Percentiles rank a stretch among this genome's conserved stretches.
Evolutionary conservation across 306 rosid species (phyloP).

Genomic region (Inga leiocalycina): DNA sequence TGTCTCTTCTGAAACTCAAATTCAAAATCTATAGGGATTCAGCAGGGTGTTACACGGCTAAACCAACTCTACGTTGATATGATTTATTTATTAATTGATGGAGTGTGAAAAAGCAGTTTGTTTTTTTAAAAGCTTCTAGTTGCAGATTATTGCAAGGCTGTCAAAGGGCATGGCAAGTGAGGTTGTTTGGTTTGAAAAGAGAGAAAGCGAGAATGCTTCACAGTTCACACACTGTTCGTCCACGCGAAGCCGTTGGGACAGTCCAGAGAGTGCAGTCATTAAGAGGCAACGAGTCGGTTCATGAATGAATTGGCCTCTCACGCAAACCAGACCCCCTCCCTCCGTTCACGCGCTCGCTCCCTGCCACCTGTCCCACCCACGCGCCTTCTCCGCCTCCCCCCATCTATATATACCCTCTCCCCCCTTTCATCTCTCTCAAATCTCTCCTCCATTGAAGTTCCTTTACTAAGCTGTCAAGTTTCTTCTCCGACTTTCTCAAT

Average conservation of each 20-base stretch:
- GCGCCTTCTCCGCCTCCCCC: neutral
- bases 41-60: too few relatives aligned
- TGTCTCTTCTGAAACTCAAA: rapidly evolving
- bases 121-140: neutral
- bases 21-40: too few relatives aligned
- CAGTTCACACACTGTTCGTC: neutral
- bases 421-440: neutral
- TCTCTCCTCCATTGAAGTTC: neutral
- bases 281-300: neutral
- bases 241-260: neutral
- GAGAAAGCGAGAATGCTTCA: neutral
- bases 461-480: neutral
- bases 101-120: neutral
- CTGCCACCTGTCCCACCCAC: neutral
- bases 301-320: neutral
- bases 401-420: neutral
- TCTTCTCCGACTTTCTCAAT: neutral
- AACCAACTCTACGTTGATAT: too few relatives aligned
- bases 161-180: neutral
- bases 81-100: too few relatives aligned
- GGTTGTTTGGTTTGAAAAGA: neutral
- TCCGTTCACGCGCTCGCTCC: neutral
- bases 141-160: neutral
- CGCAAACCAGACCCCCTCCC: neutral
- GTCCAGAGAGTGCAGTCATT: neutral